phyloP scores from a whole-genome alignment of 495 filamentous ascomycete genomes.

The Annulohypoxylon nitens region DNA sequence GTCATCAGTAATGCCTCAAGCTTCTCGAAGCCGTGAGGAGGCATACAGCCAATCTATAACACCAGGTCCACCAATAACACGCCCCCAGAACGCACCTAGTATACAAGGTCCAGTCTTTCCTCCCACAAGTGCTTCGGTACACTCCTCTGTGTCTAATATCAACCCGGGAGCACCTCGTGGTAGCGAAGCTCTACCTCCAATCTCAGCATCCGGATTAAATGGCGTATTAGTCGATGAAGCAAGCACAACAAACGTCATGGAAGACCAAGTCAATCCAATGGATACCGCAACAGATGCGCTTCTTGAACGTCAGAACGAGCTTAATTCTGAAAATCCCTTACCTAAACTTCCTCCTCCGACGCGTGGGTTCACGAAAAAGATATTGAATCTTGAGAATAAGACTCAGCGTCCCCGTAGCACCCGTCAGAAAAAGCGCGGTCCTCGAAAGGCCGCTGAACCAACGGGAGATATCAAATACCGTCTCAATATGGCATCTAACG shows the following conservation, averaged over 20 bases:
- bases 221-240: not conserved
- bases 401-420: slow-evolving; percentile 26
- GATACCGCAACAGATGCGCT: slow-evolving; percentile 37
- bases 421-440: slow-evolving; percentile 62
- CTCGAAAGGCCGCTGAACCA: slow-evolving; percentile 78
- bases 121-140: not conserved
- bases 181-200: not conserved
- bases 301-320: slow-evolving; percentile 39
- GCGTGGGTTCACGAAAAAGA: slow-evolving; percentile 33
- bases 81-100: not conserved
- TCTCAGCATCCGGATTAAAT: not conserved
- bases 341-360: slow-evolving; percentile 25
- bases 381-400: slow-evolving; percentile 27
- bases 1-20: not conserved
- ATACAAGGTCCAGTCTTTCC: slow-evolving; percentile 4
- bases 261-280: slow-evolving; percentile 27
- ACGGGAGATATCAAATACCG: slow-evolving; percentile 79
- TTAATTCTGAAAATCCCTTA: slow-evolving; percentile 37
- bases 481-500: slow-evolving; percentile 75
- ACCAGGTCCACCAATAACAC: slow-evolving; percentile 4
- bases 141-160: not conserved
- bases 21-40: not conserved
- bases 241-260: not conserved
- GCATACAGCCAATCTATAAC: not conserved
- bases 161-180: not conserved